Evolutionary conservation across 1,139 yeast genomes (phyloP).

Genomic region (Taiozyma sp.): DNA sequence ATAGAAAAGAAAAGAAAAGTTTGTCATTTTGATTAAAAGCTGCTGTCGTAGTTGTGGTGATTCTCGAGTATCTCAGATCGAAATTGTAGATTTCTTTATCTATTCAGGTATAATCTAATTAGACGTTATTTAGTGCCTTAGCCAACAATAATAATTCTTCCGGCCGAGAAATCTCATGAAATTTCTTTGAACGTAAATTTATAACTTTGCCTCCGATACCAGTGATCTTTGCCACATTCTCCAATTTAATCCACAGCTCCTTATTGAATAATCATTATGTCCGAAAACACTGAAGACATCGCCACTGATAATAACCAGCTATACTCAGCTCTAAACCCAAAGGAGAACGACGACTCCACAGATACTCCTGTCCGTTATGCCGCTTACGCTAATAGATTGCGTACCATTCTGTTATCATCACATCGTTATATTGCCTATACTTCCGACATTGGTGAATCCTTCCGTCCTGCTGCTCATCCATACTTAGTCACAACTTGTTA

Average conservation of each 20-base stretch:
- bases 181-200: too few species aligned
- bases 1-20: background rate
- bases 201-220: too few species aligned
- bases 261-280: slow-evolving; percentile 2
- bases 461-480: slow-evolving; percentile 80
- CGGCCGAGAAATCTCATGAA: too few species aligned
- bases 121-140: too few species aligned
- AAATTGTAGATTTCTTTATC: background rate
- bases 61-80: too few species aligned
- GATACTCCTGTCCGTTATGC: slow-evolving; percentile 66
- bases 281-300: slow-evolving; percentile 7
- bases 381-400: slow-evolving; percentile 70
- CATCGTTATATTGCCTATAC: slow-evolving; percentile 85
- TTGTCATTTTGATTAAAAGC: background rate
- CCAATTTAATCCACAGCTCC: background rate
- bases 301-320: slow-evolving; percentile 1
- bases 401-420: slow-evolving; percentile 68
- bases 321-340: background rate
- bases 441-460: slow-evolving; percentile 86
- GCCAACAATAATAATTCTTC: too few species aligned
- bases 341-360: slow-evolving; percentile 26
- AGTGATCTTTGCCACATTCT: background rate
- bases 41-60: too few species aligned
- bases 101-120: too few species aligned
- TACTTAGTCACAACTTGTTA: slow-evolving; percentile 57